phyloP scores from a whole-genome alignment of 2,329 filamentous ascomycete species.

The Drechslerella stenobrocha region DNA sequence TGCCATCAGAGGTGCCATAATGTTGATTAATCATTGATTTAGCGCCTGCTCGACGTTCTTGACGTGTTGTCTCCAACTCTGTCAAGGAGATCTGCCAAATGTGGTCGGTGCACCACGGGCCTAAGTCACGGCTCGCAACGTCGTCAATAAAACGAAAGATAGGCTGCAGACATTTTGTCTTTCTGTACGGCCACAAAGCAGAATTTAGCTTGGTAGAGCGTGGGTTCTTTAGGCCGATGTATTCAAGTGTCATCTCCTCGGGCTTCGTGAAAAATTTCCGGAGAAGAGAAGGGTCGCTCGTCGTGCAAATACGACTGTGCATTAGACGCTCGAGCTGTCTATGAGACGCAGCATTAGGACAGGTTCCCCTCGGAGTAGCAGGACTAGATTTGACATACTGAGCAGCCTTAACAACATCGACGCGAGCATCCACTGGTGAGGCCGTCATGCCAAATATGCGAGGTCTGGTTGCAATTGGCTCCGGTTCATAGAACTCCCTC shows the following conservation, averaged over 20 bases:
- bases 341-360: not conserved
- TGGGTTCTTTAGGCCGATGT: conserved; percentile 61
- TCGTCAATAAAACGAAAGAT: conserved; percentile 50
- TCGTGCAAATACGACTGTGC: conserved; percentile 80
- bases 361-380: not conserved
- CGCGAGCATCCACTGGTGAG: conserved; percentile 83
- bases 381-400: conserved; percentile 54
- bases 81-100: conserved; percentile 74
- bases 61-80: conserved; percentile 65
- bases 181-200: conserved; percentile 48
- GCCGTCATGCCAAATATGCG: conserved; percentile 95
- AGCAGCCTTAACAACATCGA: conserved; percentile 71
- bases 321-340: conserved; percentile 57
- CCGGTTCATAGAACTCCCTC: conserved; percentile 74
- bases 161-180: conserved; percentile 57
- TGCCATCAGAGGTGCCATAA: conserved; percentile 42
- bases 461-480: conserved; percentile 62
- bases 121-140: conserved; percentile 59
- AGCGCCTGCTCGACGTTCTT: conserved; percentile 61
- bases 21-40: conserved; percentile 23
- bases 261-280: conserved; percentile 65
- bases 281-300: conserved; percentile 64
- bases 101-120: conserved; percentile 80
- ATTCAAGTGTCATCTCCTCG: conserved; percentile 63
- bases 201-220: conserved; percentile 68